phyloP scores from a whole-genome alignment of 257 asterid genomes.

The Jacaranda mimosifolia region DNA sequence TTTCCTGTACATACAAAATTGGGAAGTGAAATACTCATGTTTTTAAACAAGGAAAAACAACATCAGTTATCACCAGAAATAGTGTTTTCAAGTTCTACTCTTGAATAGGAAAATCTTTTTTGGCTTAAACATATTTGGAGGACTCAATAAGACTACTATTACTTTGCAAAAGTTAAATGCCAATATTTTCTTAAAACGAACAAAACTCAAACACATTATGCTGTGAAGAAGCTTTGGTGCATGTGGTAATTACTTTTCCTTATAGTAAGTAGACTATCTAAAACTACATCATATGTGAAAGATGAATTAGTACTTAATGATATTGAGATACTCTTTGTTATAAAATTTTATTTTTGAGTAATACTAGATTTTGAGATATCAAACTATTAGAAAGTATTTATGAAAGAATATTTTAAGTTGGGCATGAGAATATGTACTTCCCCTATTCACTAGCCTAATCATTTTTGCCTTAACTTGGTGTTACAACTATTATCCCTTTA shows the following conservation, averaged over 20 bases:
- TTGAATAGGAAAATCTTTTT: not conserved
- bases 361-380: no score
- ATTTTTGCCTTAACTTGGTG: no score
- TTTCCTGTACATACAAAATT: not conserved
- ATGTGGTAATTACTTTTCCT: not conserved
- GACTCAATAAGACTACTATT: not conserved
- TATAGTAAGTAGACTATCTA: slow-evolving; percentile 16
- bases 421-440: no score
- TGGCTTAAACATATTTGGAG: not conserved
- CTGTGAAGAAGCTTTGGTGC: slow-evolving; percentile 21
- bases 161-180: not conserved
- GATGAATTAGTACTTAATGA: slow-evolving; percentile 13
- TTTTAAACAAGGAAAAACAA: not conserved
- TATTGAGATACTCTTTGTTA: no score
- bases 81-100: not conserved
- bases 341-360: no score
- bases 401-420: no score
- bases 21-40: not conserved
- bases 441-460: no score
- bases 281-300: not conserved
- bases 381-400: no score
- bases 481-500: slow-evolving; percentile 53
- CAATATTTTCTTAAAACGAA: slow-evolving; percentile 5
- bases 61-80: slow-evolving; percentile 6
- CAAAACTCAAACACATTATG: not conserved